phyloP scores from a whole-genome alignment of 345 rosid species.

The Sisymbrium altissimum region DNA sequence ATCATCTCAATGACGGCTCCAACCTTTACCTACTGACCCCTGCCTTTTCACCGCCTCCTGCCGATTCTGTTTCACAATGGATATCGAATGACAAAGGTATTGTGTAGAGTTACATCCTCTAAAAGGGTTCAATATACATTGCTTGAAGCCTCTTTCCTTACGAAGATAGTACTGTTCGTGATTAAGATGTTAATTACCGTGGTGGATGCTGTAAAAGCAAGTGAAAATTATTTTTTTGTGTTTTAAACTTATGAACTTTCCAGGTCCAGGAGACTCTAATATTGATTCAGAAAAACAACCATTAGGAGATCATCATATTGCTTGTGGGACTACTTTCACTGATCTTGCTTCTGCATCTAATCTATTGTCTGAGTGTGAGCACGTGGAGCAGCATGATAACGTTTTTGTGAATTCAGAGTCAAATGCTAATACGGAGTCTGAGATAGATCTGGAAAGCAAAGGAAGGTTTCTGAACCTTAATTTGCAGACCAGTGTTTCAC shows the following conservation, averaged over 20 bases:
- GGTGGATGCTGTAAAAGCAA: constrained; percentile 12
- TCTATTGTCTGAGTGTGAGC: constrained; percentile 29
- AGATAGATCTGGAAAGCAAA: constrained; percentile 34
- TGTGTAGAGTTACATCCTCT: constrained; percentile 29
- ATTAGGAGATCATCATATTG: constrained; percentile 25
- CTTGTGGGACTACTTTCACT: constrained; percentile 22
- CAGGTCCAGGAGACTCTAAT: constrained; percentile 37
- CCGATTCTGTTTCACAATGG: constrained; percentile 59
- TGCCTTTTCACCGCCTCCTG: constrained; percentile 65
- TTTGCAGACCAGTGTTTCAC: constrained; percentile 31
- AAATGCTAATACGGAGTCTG: constrained; percentile 27
- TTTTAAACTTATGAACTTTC: constrained; percentile 15
- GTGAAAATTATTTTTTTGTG: constrained; percentile 1
- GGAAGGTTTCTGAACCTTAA: constrained; percentile 33
- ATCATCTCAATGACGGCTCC: constrained; percentile 78
- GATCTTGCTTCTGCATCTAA: constrained; percentile 34
- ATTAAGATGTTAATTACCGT: neutral
- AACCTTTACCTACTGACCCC: constrained; percentile 64
- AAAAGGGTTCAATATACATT: constrained; percentile 38
- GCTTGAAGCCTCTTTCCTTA: constrained; percentile 2
- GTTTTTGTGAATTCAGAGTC: constrained; percentile 28
- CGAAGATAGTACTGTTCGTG: neutral
- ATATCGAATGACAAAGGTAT: constrained; percentile 51
- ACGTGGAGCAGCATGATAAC: constrained; percentile 30
- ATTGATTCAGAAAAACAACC: constrained; percentile 33